Conservation (phyloP, 768 basidiomycete genomes). For the Suillus ampliporus region DNA sequence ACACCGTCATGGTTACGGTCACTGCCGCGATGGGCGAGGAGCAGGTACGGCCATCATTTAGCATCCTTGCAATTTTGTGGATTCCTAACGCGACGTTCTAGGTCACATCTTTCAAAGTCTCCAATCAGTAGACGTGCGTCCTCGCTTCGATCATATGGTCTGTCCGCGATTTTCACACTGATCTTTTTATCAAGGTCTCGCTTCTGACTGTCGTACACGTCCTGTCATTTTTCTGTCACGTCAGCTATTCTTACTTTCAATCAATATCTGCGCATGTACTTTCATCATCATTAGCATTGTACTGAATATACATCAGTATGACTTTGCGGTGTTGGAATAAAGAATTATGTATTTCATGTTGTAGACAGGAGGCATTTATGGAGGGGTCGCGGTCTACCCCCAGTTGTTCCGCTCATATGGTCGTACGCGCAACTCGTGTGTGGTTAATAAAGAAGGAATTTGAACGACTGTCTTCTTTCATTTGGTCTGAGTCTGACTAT, state of each 20-base stretch:
- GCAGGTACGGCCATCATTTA: slow-evolving; percentile 49
- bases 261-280: slow-evolving; percentile 10
- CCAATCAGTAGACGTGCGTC: slow-evolving; percentile 1
- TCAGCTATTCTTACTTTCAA: slow-evolving; percentile 8
- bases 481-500: no score
- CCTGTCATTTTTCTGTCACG: slow-evolving; percentile 14
- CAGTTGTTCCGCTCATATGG: background rate
- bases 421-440: no score
- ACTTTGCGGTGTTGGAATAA: slow-evolving; percentile 6
- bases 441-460: no score
- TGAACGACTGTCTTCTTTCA: no score
- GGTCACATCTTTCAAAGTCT: slow-evolving; percentile 7
- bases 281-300: slow-evolving; percentile 11
- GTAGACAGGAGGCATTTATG: slow-evolving; percentile 10
- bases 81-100: background rate
- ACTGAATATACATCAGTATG: slow-evolving; percentile 10
- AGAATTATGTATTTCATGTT: slow-evolving; percentile 12
- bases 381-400: background rate
- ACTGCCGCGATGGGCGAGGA: slow-evolving; percentile 93
- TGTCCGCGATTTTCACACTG: background rate
- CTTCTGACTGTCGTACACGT: slow-evolving; percentile 11
- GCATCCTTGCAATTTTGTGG: background rate
- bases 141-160: background rate
- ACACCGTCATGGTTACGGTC: slow-evolving; percentile 88
- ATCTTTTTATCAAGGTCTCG: slow-evolving; percentile 1